Evolutionary conservation across 2,329 filamentous ascomycete species (phyloP).

Genomic region (Cytospora chrysosperma): DNA sequence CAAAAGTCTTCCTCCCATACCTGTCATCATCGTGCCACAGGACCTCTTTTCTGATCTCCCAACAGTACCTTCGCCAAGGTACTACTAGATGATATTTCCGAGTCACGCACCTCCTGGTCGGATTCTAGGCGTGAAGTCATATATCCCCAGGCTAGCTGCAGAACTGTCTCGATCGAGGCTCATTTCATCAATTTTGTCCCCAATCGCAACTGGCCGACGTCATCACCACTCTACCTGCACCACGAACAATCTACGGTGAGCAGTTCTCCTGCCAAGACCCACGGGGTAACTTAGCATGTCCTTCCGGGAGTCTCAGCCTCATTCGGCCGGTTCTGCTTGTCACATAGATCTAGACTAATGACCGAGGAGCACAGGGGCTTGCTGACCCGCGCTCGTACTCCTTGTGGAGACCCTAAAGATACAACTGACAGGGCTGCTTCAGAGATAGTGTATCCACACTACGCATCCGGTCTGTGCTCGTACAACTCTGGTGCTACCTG

Average conservation of each 20-base stretch:
- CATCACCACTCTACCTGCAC: constrained; percentile 2
- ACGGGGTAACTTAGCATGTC: background rate
- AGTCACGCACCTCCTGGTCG: constrained; percentile 7
- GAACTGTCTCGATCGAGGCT: constrained; percentile 7
- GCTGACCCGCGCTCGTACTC: constrained; percentile 7
- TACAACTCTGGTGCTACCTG: constrained; percentile 1
- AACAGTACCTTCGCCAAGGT: background rate
- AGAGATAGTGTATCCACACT: constrained; percentile 8
- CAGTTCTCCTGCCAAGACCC: background rate
- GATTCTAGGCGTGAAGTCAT: constrained; percentile 5
- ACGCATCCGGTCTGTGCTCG: constrained; percentile 13
- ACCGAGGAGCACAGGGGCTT: background rate
- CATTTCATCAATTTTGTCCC: background rate
- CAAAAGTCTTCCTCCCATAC: constrained; percentile 7
- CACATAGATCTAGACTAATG: background rate
- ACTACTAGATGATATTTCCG: constrained; percentile 21
- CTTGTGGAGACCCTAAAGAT: background rate
- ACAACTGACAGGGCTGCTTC: constrained; percentile 1
- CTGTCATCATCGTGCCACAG: constrained; percentile 10
- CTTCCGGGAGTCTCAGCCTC: background rate
- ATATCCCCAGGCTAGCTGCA: constrained; percentile 15
- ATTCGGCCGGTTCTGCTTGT: background rate
- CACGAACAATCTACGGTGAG: constrained; percentile 7
- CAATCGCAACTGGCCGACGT: background rate
- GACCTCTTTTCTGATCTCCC: background rate